Evolutionary conservation across 164 flowering plant species (phyloP).

Genomic region (Vitis rotundifolia): DNA sequence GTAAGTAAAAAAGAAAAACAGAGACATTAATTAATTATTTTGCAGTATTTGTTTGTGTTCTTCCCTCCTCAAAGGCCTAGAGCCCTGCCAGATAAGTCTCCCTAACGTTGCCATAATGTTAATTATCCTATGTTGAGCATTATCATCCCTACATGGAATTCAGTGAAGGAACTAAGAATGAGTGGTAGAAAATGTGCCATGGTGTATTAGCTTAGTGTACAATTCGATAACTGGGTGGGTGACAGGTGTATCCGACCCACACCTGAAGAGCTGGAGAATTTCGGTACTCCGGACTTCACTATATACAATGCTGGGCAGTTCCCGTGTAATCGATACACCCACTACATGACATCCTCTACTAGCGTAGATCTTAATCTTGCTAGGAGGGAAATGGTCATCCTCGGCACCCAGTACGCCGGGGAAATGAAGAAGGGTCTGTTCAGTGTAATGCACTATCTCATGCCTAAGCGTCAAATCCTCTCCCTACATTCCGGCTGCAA

Average conservation of each 20-base stretch:
- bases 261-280: slow-evolving; percentile 95
- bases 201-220: slow-evolving; percentile 38
- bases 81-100: slow-evolving; percentile 48
- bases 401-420: slow-evolving; percentile 98
- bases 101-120: slow-evolving; percentile 23
- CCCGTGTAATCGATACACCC: slow-evolving; percentile 98
- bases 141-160: slow-evolving; percentile 5
- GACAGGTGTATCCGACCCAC: slow-evolving; percentile 99
- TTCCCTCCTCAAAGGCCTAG: slow-evolving; percentile 12
- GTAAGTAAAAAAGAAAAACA: slow-evolving; percentile 47
- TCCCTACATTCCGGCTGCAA: slow-evolving; percentile 99
- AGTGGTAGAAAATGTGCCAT: background rate
- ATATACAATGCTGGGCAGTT: slow-evolving; percentile 99
- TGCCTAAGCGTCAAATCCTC: slow-evolving; percentile 96
- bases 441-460: slow-evolving; percentile 97
- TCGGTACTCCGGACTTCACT: slow-evolving; percentile 99
- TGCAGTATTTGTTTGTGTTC: slow-evolving; percentile 12
- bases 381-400: slow-evolving; percentile 98
- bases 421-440: slow-evolving; percentile 99
- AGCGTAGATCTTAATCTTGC: slow-evolving; percentile 92
- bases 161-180: slow-evolving; percentile 1
- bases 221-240: slow-evolving; percentile 51
- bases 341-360: slow-evolving; percentile 99
- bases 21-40: background rate
- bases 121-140: slow-evolving; percentile 1